phyloP scores from a whole-genome alignment of 2,329 filamentous ascomycete genomes.

The Ophiocordyceps polyrhachis-furcata region DNA sequence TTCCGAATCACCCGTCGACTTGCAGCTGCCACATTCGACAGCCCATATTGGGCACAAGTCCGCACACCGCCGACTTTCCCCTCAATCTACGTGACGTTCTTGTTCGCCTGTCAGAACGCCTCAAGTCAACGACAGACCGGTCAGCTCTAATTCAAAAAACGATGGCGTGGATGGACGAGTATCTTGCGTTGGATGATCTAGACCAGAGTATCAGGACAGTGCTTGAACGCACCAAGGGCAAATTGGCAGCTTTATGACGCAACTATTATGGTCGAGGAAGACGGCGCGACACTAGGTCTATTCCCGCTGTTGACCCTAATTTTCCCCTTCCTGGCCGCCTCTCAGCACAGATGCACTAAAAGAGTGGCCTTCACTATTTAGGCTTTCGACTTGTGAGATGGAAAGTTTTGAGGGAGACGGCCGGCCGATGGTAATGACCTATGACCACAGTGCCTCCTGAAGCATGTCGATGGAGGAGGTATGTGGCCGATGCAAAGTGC shows the following conservation, averaged over 20 bases:
- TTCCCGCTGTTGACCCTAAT: neutral
- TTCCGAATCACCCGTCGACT: constrained; percentile 42
- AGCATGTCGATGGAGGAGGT: no score
- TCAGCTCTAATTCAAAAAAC: constrained; percentile 28
- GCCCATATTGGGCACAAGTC: constrained; percentile 46
- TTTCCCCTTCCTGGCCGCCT: neutral
- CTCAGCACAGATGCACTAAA: neutral
- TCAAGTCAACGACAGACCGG: constrained; percentile 27
- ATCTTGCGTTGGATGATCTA: constrained; percentile 28
- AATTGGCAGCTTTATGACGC: constrained; percentile 6
- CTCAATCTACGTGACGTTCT: constrained; percentile 48
- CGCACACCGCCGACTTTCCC: constrained; percentile 52
- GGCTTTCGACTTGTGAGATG: no score
- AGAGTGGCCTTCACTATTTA: neutral
- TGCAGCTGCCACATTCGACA: constrained; percentile 54
- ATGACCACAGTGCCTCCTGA: no score
- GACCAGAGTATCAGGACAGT: constrained; percentile 38
- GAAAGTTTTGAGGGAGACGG: no score
- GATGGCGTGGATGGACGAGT: constrained; percentile 32
- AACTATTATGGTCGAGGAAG: neutral
- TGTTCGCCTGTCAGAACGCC: constrained; percentile 34
- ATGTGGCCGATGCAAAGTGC: no score
- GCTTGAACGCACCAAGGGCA: constrained; percentile 29
- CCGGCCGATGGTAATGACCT: no score
- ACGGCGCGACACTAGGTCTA: neutral